These are phyloP conservation scores for Aristolochia fimbriata DNA, from an alignment of 164 flowering plant genomes.

Conservation along the genomic window DNA sequence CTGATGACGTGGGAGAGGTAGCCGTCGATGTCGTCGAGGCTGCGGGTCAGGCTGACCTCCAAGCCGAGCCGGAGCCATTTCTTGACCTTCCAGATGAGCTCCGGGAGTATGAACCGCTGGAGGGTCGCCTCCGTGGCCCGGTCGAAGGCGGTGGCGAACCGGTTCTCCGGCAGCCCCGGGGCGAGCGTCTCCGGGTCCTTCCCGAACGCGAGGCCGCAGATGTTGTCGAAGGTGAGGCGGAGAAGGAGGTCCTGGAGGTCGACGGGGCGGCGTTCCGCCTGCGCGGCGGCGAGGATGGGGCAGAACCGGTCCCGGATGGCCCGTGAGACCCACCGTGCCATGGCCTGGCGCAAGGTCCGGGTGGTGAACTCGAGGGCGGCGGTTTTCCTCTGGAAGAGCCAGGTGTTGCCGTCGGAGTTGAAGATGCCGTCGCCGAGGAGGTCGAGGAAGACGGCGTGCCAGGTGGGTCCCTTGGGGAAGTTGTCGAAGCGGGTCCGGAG, in stretches of 20 bases:
- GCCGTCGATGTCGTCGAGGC: slow-evolving; percentile 33
- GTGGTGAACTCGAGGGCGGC: slow-evolving; percentile 61
- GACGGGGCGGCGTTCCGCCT: slow-evolving; percentile 24
- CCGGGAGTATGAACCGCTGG: slow-evolving; percentile 50
- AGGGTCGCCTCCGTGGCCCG: slow-evolving; percentile 64
- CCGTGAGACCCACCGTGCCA: slow-evolving; percentile 61
- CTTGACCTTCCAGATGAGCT: slow-evolving; percentile 45
- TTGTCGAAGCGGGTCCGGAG: slow-evolving; percentile 48
- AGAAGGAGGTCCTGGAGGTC: slow-evolving; percentile 57
- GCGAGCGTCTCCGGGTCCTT: slow-evolving; percentile 50
- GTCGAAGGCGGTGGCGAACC: slow-evolving; percentile 51
- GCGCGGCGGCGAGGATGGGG: slow-evolving; percentile 44
- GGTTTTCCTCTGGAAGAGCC: slow-evolving; percentile 58
- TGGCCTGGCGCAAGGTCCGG: slow-evolving; percentile 57
- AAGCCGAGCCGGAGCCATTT: slow-evolving; percentile 51
- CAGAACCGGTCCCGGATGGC: slow-evolving; percentile 39
- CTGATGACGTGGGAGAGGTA: slow-evolving; percentile 40
- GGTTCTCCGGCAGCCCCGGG: slow-evolving; percentile 45
- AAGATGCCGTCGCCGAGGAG: slow-evolving; percentile 59
- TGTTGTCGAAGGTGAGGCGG: slow-evolving; percentile 64
- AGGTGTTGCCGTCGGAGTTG: slow-evolving; percentile 68
- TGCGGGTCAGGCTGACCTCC: slow-evolving; percentile 35
- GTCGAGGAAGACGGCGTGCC: slow-evolving; percentile 65
- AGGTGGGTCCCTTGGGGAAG: slow-evolving; percentile 61
- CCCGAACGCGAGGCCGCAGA: slow-evolving; percentile 61